Percentiles rank a stretch among this genome's conserved stretches.
phyloP scores from a whole-genome alignment of 345 rosid species.

The Corchorus capsularis region DNA sequence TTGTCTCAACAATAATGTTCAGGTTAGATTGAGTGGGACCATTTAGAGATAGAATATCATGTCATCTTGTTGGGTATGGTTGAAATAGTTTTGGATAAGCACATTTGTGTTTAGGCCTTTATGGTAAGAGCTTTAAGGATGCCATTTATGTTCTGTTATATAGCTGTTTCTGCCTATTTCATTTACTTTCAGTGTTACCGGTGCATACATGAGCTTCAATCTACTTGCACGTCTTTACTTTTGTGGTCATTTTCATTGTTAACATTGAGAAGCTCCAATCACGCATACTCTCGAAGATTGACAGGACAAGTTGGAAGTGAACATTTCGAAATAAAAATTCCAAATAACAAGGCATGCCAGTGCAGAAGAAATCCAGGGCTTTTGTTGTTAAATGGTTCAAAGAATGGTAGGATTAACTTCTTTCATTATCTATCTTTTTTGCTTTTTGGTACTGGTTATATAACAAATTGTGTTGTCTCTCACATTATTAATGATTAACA shows the following conservation, averaged over 20 bases:
- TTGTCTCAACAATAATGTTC: background rate
- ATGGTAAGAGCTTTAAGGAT: background rate
- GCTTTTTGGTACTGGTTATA: no score
- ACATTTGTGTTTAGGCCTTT: background rate
- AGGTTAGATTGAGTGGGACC: background rate
- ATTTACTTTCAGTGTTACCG: background rate
- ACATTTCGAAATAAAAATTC: no score
- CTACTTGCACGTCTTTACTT: background rate
- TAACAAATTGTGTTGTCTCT: no score
- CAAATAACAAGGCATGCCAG: no score
- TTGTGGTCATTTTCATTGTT: background rate
- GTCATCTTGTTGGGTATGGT: background rate
- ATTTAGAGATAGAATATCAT: background rate
- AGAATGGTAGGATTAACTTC: no score
- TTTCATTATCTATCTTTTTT: no score
- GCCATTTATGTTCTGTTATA: background rate
- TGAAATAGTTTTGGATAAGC: background rate
- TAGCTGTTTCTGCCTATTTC: background rate
- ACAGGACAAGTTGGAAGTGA: no score
- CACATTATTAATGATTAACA: no score
- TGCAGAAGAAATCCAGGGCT: no score
- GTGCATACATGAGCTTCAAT: background rate
- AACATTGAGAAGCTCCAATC: background rate
- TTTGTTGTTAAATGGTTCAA: no score
- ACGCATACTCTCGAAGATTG: no score